Evolutionary conservation across 2,329 filamentous ascomycete genomes (phyloP).

Genomic region (Zasmidium angulare): DNA sequence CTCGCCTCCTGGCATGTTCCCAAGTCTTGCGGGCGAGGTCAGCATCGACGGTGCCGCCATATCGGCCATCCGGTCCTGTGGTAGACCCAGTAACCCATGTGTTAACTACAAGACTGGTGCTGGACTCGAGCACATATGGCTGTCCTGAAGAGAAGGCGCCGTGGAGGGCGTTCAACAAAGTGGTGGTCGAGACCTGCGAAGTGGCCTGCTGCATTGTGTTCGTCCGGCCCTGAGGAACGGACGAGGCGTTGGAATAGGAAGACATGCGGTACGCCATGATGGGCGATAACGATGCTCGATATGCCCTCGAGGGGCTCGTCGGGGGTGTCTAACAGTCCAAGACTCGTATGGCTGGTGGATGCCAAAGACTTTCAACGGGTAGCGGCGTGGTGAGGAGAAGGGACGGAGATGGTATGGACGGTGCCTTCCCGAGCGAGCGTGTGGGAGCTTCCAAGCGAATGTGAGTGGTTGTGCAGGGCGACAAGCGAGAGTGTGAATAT

Average conservation of each 20-base stretch:
- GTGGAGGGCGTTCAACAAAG: constrained; percentile 87
- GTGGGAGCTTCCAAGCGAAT: constrained; percentile 8
- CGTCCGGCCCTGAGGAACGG: constrained; percentile 51
- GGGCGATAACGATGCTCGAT: constrained; percentile 16
- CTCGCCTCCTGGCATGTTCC: constrained; percentile 92
- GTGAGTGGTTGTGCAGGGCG: constrained; percentile 8
- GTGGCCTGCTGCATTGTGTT: constrained; percentile 55
- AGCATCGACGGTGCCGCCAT: constrained; percentile 76
- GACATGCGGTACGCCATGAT: constrained; percentile 64
- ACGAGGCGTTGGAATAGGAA: constrained; percentile 61
- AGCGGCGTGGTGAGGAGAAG: too few relatives aligned
- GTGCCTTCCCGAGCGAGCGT: constrained; percentile 1
- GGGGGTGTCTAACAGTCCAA: background rate
- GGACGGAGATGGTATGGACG: background rate
- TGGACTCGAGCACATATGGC: constrained; percentile 84
- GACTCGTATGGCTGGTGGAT: constrained; percentile 7
- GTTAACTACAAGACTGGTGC: constrained; percentile 89
- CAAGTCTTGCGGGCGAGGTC: constrained; percentile 79
- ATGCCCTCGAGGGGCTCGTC: constrained; percentile 24
- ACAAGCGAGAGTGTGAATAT: constrained; percentile 10
- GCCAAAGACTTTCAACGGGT: background rate
- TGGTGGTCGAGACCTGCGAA: constrained; percentile 85
- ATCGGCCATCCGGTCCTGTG: constrained; percentile 64
- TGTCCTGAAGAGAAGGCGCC: constrained; percentile 80
- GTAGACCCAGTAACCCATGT: constrained; percentile 86